Percentiles rank a stretch among this genome's conserved stretches.
Evolutionary conservation across 2,329 filamentous ascomycete genomes (phyloP).

Genomic region (Phoma sp.): DNA sequence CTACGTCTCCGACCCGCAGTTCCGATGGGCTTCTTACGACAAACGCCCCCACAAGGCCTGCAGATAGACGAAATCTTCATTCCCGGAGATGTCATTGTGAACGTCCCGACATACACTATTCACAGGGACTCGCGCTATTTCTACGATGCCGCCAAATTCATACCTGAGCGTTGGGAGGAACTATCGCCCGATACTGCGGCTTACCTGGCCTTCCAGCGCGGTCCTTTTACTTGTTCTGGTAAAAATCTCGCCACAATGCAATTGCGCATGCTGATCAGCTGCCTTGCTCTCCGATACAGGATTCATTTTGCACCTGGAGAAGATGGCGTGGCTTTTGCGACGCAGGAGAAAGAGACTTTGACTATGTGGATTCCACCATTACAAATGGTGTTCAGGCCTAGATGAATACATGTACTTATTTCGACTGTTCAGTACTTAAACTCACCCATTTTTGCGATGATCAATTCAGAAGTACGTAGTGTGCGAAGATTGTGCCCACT

Average conservation of each 20-base stretch:
- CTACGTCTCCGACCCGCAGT: constrained; percentile 48
- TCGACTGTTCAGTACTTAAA: too few species aligned
- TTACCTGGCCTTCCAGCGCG: not conserved
- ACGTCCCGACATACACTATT: not conserved
- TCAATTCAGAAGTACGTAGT: too few species aligned
- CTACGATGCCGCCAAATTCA: constrained; percentile 3
- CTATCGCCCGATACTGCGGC: not conserved
- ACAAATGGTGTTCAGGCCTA: not conserved
- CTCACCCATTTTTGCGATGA: too few species aligned
- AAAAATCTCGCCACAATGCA: not conserved
- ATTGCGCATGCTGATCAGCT: not conserved
- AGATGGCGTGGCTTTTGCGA: not conserved
- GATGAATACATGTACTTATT: too few species aligned
- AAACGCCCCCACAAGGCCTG: constrained; percentile 45
- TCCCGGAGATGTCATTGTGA: constrained; percentile 12
- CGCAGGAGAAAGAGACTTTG: not conserved
- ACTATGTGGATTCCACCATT: not conserved
- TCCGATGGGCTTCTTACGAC: constrained; percentile 38
- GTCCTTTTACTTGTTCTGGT: not conserved
- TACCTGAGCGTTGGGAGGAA: constrained; percentile 18
- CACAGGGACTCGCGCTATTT: constrained; percentile 3
- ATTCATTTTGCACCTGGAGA: not conserved
- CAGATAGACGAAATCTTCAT: constrained; percentile 20
- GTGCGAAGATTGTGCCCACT: too few species aligned
- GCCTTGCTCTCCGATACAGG: not conserved